Conservation (phyloP, 2,329 filamentous ascomycete species). For the Meredithiella fracta region DNA sequence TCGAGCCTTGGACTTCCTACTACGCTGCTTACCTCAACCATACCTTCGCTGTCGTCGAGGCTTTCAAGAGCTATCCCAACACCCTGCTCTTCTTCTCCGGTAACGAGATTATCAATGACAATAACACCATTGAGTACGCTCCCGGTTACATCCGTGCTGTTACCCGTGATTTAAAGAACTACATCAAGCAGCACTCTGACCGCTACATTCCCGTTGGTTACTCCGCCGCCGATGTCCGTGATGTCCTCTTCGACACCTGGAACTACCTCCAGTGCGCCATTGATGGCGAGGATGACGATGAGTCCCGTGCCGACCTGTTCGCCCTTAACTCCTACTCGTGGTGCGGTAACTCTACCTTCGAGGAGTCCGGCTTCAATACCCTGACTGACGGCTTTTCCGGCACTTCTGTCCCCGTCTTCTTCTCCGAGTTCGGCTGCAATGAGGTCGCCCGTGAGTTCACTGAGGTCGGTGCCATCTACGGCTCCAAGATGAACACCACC, state of each 20-base stretch:
- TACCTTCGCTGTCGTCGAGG: slow-evolving; percentile 50
- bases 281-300: slow-evolving; percentile 35
- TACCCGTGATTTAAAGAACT: slow-evolving; percentile 66
- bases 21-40: slow-evolving; percentile 44
- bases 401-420: slow-evolving; percentile 59
- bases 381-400: slow-evolving; percentile 49
- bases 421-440: slow-evolving; percentile 72
- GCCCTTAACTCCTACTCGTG: slow-evolving; percentile 61
- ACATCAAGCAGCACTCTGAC: slow-evolving; percentile 54
- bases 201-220: slow-evolving; percentile 62
- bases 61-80: slow-evolving; percentile 51
- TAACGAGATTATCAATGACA: slow-evolving; percentile 61
- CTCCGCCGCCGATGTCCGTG: slow-evolving; percentile 63
- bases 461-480: slow-evolving; percentile 58
- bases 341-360: slow-evolving; percentile 48
- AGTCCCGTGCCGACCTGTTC: slow-evolving; percentile 56
- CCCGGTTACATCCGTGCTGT: slow-evolving; percentile 61
- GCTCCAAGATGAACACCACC: slow-evolving; percentile 47
- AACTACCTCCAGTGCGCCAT: slow-evolving; percentile 57
- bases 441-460: slow-evolving; percentile 53
- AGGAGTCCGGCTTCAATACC: slow-evolving; percentile 44
- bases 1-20: slow-evolving; percentile 42
- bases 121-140: slow-evolving; percentile 39
- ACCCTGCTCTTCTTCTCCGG: slow-evolving; percentile 60
- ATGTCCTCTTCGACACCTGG: slow-evolving; percentile 56